Evolutionary conservation across 2,329 filamentous ascomycete species (phyloP).

Genomic region (Alternaria arbusti): DNA sequence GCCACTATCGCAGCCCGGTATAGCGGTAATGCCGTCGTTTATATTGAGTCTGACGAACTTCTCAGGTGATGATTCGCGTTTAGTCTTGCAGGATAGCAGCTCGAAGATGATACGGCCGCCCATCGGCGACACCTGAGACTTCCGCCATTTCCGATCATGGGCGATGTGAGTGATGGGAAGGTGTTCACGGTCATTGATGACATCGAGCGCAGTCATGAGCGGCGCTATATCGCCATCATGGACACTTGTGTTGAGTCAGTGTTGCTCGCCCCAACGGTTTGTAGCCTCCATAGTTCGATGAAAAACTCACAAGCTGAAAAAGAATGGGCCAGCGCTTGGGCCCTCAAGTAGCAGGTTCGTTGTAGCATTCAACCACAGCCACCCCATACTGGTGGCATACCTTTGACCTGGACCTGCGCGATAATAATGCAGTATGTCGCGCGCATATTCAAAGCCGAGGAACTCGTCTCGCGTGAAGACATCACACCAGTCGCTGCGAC

Average conservation of each 20-base stretch:
- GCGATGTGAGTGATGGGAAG: constrained; percentile 57
- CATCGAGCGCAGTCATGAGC: constrained; percentile 59
- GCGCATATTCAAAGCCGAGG: constrained; percentile 63
- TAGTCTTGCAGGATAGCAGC: constrained; percentile 51
- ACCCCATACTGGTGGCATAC: constrained; percentile 62
- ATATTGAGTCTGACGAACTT: constrained; percentile 61
- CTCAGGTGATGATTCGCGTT: not conserved
- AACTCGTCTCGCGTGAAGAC: constrained; percentile 63
- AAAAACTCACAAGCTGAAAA: constrained; percentile 61
- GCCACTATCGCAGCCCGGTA: constrained; percentile 56
- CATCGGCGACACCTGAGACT: constrained; percentile 64
- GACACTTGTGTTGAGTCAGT: constrained; percentile 44
- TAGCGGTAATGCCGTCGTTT: constrained; percentile 62
- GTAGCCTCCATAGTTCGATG: not conserved
- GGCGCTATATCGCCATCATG: constrained; percentile 66
- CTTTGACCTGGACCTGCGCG: constrained; percentile 63
- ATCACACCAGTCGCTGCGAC: constrained; percentile 62
- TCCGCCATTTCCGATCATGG: constrained; percentile 58
- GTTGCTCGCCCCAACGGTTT: not conserved
- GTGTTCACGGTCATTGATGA: constrained; percentile 53
- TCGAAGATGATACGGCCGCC: constrained; percentile 63
- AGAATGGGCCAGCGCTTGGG: constrained; percentile 53
- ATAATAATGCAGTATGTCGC: constrained; percentile 65
- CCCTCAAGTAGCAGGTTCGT: constrained; percentile 56
- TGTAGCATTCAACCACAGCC: constrained; percentile 65